These are phyloP conservation scores for Adansonia grandidieri DNA, from an alignment of 441 rosid species.

Conservation along the genomic window DNA sequence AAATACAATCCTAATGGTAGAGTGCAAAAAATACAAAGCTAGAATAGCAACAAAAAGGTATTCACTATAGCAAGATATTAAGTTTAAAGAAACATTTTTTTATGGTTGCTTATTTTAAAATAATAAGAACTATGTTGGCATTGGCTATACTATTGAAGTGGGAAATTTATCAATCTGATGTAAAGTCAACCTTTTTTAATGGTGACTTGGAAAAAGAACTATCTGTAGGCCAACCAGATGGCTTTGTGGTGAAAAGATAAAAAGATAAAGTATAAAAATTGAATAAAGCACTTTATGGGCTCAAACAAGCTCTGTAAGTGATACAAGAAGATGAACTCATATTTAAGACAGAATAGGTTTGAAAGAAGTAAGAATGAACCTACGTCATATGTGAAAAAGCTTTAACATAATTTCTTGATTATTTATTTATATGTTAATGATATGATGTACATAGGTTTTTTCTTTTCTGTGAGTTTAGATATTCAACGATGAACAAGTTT, in stretches of 20 bases:
- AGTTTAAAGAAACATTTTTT: background rate
- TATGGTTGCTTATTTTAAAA: background rate
- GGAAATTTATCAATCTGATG: background rate
- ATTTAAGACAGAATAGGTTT: background rate
- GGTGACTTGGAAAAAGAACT: background rate
- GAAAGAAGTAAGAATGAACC: background rate
- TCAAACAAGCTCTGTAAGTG: background rate
- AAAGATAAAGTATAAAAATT: background rate
- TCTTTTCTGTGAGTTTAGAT: background rate
- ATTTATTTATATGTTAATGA: background rate
- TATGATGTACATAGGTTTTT: background rate
- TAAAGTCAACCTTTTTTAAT: background rate
- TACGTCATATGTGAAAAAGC: background rate
- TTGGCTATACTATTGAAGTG: background rate
- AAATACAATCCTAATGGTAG: background rate
- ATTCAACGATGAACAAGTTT: background rate
- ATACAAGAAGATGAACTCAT: background rate
- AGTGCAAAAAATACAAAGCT: background rate
- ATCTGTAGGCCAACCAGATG: background rate
- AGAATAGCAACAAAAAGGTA: background rate
- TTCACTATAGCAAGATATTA: background rate
- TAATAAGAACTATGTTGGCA: background rate
- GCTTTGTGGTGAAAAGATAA: background rate
- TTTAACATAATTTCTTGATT: too few species aligned
- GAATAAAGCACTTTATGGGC: background rate